Percentiles rank a stretch among this genome's conserved stretches.
Evolutionary conservation across 176 grass and related monocot species (phyloP).

Genomic region (Carex scoparia): DNA sequence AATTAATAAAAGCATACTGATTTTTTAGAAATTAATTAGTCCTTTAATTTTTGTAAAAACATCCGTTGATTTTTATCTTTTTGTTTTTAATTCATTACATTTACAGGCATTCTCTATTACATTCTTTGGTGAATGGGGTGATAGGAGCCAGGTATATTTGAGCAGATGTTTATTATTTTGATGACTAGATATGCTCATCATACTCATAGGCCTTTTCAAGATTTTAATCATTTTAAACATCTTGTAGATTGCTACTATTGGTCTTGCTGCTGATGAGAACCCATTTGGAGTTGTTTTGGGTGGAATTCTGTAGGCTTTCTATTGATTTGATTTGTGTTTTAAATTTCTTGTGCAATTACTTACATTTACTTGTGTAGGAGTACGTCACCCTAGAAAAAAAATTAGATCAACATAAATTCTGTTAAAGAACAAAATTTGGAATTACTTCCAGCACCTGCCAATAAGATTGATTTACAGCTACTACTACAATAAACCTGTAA

Average conservation of each 20-base stretch:
- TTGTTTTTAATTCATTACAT: not conserved
- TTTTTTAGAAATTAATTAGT: not conserved
- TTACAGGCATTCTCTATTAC: conserved; percentile 91
- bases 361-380: not conserved
- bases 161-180: not conserved
- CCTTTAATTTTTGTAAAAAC: not conserved
- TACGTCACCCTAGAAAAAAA: not conserved
- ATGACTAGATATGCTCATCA: not conserved
- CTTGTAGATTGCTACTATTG: conserved; percentile 84
- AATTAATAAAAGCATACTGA: not conserved
- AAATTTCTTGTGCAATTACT: not conserved
- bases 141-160: conserved; percentile 76
- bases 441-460: not conserved
- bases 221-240: not conserved
- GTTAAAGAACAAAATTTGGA: not conserved
- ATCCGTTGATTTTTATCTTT: not conserved
- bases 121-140: conserved; percentile 98
- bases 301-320: conserved; percentile 54
- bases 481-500: too few species aligned
- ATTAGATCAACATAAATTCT: not conserved
- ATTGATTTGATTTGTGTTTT: not conserved
- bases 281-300: conserved; percentile 91
- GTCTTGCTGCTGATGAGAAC: conserved; percentile 81
- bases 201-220: not conserved
- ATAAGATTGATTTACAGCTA: not conserved